These are phyloP conservation scores for Calendula officinalis DNA, from an alignment of 129 eudicot genomes.

Conservation along the genomic window DNA sequence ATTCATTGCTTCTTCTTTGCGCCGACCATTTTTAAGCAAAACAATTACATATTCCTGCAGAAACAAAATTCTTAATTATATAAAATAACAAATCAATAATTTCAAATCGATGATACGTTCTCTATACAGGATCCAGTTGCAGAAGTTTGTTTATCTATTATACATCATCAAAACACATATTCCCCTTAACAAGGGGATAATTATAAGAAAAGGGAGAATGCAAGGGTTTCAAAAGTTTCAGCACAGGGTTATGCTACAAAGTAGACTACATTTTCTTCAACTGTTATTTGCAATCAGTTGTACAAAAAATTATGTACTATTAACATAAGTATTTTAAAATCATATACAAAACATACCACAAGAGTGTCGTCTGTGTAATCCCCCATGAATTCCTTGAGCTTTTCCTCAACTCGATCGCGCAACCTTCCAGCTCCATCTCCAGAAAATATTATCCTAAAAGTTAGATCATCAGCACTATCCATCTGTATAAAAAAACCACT, in stretches of 20 bases:
- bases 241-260: background rate
- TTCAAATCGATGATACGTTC: background rate
- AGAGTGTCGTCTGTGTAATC: conserved; percentile 93
- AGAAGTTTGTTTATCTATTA: too few species aligned
- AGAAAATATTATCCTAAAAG: conserved; percentile 52
- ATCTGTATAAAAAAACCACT: conserved; percentile 12
- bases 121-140: background rate
- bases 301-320: conserved; percentile 5
- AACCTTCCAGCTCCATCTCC: conserved; percentile 69
- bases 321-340: background rate
- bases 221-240: background rate
- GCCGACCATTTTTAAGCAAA: conserved; percentile 86
- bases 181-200: too few species aligned
- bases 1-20: conserved; percentile 84
- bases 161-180: too few species aligned
- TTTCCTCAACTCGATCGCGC: conserved; percentile 60
- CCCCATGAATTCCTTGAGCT: conserved; percentile 86
- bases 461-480: conserved; percentile 50
- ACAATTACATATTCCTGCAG: conserved; percentile 97
- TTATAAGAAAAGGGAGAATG: too few species aligned
- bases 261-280: background rate
- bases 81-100: background rate
- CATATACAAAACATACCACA: conserved; percentile 43
- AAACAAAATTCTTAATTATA: conserved; percentile 19
- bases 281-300: conserved; percentile 16